Percentiles rank a stretch among this genome's conserved stretches.
phyloP scores from a whole-genome alignment of 2,329 filamentous ascomycete species.

The Aspergillus pseudoviridinutans region DNA sequence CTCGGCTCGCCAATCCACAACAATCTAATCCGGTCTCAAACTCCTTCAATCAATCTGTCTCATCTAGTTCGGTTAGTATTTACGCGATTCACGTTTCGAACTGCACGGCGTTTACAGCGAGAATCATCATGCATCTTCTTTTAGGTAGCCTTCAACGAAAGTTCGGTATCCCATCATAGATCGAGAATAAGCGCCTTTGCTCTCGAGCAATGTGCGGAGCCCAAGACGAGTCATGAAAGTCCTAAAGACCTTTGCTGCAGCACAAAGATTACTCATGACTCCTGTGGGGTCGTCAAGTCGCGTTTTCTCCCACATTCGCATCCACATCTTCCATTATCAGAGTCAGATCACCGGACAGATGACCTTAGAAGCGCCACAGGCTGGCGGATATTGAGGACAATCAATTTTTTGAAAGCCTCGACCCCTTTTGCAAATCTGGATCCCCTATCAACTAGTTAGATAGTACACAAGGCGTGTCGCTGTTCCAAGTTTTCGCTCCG shows the following conservation, averaged over 20 bases:
- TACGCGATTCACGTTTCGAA: neutral
- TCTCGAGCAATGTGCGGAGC: neutral
- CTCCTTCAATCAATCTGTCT: neutral
- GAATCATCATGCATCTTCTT: too few relatives aligned
- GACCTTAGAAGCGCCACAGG: neutral
- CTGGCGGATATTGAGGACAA: neutral
- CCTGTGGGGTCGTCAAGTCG: neutral
- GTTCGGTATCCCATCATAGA: conserved; percentile 16
- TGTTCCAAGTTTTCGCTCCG: neutral
- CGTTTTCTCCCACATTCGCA: neutral
- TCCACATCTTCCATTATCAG: neutral
- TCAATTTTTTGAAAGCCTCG: neutral
- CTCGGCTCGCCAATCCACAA: neutral
- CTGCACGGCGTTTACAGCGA: too few relatives aligned
- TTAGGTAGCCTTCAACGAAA: too few relatives aligned
- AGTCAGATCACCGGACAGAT: neutral
- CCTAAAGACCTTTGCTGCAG: neutral
- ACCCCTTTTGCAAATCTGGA: neutral
- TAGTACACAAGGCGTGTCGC: neutral
- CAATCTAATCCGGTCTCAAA: neutral
- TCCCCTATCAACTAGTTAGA: neutral
- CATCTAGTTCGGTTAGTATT: neutral
- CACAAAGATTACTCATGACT: neutral
- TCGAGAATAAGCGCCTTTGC: conserved; percentile 12
- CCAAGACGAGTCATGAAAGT: neutral